Percentiles rank a stretch among this genome's conserved stretches.
phyloP scores from a whole-genome alignment of 768 basidiomycete genomes.

The Xerocomellus chrysenteron region DNA sequence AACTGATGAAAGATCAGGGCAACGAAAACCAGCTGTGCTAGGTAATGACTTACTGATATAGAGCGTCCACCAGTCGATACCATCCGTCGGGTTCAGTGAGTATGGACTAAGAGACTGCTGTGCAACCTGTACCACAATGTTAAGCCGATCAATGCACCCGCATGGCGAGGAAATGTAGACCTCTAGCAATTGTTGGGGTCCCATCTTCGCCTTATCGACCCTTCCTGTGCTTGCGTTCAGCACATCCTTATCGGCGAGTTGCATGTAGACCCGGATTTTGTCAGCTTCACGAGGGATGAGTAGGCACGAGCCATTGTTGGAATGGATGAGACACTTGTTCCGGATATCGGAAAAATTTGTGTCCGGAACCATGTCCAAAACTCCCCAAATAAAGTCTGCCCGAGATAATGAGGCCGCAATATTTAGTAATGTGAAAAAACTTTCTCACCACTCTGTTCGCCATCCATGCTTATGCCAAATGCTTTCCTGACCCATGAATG shows the following conservation, averaged over 20 bases:
- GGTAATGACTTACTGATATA: slow-evolving; percentile 55
- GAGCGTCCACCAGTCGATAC: slow-evolving; percentile 72
- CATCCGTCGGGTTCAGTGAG: slow-evolving; percentile 28
- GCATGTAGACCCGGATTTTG: slow-evolving; percentile 69
- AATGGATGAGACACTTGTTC: slow-evolving; percentile 59
- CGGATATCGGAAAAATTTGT: slow-evolving; percentile 80
- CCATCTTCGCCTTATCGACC: slow-evolving; percentile 48
- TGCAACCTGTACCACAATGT: slow-evolving; percentile 32
- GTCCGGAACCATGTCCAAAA: slow-evolving; percentile 69
- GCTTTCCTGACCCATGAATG: slow-evolving; percentile 81
- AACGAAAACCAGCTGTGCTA: not conserved
- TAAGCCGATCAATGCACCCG: not conserved
- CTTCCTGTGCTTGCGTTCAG: slow-evolving; percentile 42
- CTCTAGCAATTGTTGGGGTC: slow-evolving; percentile 40
- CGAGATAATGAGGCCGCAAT: not conserved
- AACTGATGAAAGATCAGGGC: slow-evolving; percentile 39
- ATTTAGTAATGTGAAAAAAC: not conserved
- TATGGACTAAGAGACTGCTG: slow-evolving; percentile 42
- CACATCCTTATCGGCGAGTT: slow-evolving; percentile 51
- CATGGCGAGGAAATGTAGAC: slow-evolving; percentile 17
- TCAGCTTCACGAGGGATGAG: slow-evolving; percentile 72
- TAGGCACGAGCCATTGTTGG: slow-evolving; percentile 66
- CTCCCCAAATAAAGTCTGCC: slow-evolving; percentile 68
- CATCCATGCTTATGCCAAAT: slow-evolving; percentile 68
- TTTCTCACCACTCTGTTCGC: slow-evolving; percentile 55